Percentiles rank a stretch among this genome's conserved stretches.
These are phyloP conservation scores for Hydrangea macrophylla DNA, from an alignment of 148 eudicot genomes.

Conservation along the genomic window DNA sequence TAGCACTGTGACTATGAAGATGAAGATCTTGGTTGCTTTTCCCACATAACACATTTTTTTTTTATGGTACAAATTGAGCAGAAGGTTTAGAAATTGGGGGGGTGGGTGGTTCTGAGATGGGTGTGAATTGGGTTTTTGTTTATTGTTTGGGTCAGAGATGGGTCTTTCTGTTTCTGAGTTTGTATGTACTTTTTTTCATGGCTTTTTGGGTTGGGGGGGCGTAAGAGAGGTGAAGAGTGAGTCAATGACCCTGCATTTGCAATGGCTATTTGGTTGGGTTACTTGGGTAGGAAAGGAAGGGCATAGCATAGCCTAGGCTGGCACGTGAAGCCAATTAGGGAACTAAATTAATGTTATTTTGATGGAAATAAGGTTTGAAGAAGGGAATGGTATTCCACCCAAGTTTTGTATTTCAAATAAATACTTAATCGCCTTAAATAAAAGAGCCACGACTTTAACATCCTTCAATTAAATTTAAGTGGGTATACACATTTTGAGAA, in stretches of 20 bases:
- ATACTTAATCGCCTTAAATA: too few species aligned
- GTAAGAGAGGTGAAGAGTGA: background rate
- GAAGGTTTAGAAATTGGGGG: background rate
- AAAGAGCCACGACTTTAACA: too few species aligned
- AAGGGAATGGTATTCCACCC: background rate
- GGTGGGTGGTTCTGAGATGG: background rate
- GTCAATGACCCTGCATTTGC: background rate
- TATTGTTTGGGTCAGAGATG: background rate
- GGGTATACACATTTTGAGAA: too few species aligned
- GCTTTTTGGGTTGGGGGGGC: background rate
- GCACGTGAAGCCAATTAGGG: background rate
- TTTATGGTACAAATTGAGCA: background rate
- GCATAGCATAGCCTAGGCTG: too few species aligned
- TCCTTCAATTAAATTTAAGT: too few species aligned
- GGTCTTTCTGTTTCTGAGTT: background rate
- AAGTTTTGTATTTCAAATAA: too few species aligned
- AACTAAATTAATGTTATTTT: background rate
- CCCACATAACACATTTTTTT: slow-evolving; percentile 83
- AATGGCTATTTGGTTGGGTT: background rate
- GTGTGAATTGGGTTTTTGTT: background rate
- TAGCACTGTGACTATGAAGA: slow-evolving; percentile 57
- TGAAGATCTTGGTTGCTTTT: slow-evolving; percentile 96
- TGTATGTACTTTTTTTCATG: slow-evolving; percentile 3
- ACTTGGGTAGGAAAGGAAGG: background rate
- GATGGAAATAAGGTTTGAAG: too few species aligned